Base-by-base conservation (phyloP, 306 rosid genomes). In the Ormosia semicastrata region DNA sequence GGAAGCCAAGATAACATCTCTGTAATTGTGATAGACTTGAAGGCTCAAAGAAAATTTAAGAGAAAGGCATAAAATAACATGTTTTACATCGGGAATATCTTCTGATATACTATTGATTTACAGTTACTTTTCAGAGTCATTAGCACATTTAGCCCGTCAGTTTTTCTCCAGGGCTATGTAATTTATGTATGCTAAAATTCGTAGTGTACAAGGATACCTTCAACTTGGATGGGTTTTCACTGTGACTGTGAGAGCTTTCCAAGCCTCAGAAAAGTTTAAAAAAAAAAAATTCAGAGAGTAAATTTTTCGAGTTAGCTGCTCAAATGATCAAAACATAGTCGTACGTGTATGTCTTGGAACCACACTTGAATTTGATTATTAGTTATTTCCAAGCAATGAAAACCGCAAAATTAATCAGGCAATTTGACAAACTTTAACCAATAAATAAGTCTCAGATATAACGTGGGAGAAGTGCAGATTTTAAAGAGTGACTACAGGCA, bases 1-100 rank as follows among this genome's bases (percentile, higher is more conserved):
- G 98, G 97, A 65, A 93, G 98, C 81, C 83, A 89, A 59, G 98
- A 93, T 83, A 93, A 93, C 87, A 85, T 93, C 68, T 90, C 93
- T 73, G 90, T 91, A 37, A 85, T 93, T 52, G 98, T 91, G 56
- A 85, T 91, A 72, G 97, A 93, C 88, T 81, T 93, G 78, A 93
- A 91, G 90, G 75, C 90, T 73, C 87, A 84, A 73, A 93, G 98
- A 89, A 93, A 90, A 79, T 57, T 90, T 49, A 93, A 86, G 89
- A 85, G 71, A 66, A 91, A 83, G 74, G 34, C 93, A 50, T 82
- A 80, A 56, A 33, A 67, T 68, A 14, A 36, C n/a, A 10, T 59
- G 73, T 50, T 50, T 32, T n/a, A 7, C 40, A 24, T 56, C 15
- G 66, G 73, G 57, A 80, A 53, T 56, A 12, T 67, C 67, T 80